Conservation (phyloP, 768 basidiomycete species). For the Leucogyrophana mollusca region DNA sequence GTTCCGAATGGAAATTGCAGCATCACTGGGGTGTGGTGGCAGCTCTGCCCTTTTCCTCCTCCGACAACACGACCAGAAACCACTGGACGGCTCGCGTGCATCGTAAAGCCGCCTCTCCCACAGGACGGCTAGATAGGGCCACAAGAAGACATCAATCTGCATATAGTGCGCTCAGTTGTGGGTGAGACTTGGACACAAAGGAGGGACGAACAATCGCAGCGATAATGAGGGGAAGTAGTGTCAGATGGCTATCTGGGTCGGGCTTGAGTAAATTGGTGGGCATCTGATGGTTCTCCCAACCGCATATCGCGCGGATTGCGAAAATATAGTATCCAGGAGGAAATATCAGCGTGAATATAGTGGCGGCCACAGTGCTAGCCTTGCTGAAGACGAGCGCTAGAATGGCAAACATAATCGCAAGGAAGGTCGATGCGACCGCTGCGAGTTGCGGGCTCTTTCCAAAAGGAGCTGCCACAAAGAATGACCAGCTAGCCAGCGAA, state of each 20-base stretch:
- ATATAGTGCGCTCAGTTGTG: background rate
- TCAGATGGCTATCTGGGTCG: conserved; percentile 60
- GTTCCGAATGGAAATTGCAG: conserved; percentile 62
- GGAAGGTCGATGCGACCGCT: conserved; percentile 63
- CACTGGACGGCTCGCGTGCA: conserved; percentile 37
- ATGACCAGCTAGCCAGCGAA: conserved; percentile 67
- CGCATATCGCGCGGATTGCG: conserved; percentile 62
- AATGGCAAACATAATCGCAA: conserved; percentile 65
- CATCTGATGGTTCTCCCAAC: conserved; percentile 60
- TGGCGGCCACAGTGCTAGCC: conserved; percentile 44
- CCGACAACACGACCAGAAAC: conserved; percentile 23
- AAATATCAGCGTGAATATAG: conserved; percentile 68
- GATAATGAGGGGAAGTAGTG: conserved; percentile 57
- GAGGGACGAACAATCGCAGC: conserved; percentile 54
- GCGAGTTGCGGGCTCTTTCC: conserved; percentile 73
- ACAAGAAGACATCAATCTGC: conserved; percentile 71
- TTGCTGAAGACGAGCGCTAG: conserved; percentile 53
- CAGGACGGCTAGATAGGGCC: conserved; percentile 64
- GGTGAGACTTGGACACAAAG: background rate
- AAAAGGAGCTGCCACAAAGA: conserved; percentile 69
- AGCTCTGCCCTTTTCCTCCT: conserved; percentile 6
- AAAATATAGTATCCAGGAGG: conserved; percentile 79
- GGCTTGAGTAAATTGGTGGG: conserved; percentile 52
- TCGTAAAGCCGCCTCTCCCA: conserved; percentile 65
- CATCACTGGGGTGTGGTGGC: conserved; percentile 34